A percentile compares a stretch with the other conserved stretches of the same genome.
Evolutionary conservation across 2,329 filamentous ascomycete genomes (phyloP).

Genomic region (Venturia pyrina): DNA sequence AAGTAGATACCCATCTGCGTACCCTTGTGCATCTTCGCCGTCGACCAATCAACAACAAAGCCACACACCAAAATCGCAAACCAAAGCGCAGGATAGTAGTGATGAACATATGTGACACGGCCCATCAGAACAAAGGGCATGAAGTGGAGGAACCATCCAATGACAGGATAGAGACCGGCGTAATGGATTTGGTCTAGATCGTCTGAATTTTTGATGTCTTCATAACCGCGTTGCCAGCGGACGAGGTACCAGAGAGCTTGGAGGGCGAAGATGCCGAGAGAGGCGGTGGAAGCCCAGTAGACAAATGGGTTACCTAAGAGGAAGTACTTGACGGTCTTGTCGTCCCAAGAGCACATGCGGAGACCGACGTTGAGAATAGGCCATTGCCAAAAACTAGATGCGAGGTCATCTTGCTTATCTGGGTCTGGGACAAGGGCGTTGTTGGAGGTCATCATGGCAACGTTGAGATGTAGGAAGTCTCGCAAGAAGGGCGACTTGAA

Average conservation of each 20-base stretch:
- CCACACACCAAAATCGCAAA: constrained; percentile 87
- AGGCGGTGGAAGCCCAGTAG: constrained; percentile 87
- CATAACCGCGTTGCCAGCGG: constrained; percentile 91
- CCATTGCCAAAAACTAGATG: constrained; percentile 98
- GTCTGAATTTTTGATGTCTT: constrained; percentile 57
- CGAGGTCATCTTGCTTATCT: constrained; percentile 97
- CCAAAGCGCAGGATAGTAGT: constrained; percentile 97
- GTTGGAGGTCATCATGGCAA: constrained; percentile 99
- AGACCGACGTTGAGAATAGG: constrained; percentile 89
- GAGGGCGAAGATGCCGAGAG: constrained; percentile 61
- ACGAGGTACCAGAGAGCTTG: constrained; percentile 76
- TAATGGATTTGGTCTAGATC: constrained; percentile 96
- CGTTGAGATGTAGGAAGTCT: constrained; percentile 95
- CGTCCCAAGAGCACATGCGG: constrained; percentile 98
- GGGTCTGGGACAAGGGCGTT: constrained; percentile 95
- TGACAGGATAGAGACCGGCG: constrained; percentile 76
- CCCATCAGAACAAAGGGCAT: constrained; percentile 95
- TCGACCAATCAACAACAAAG: constrained; percentile 79
- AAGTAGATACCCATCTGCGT: constrained; percentile 62
- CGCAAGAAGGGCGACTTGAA: constrained; percentile 97
- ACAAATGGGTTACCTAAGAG: constrained; percentile 91
- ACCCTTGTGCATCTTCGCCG: constrained; percentile 50
- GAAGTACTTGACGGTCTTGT: constrained; percentile 94
- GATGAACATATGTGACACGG: constrained; percentile 96
- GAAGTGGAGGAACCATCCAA: constrained; percentile 96